Conservation (phyloP, 192 early-diverging fungal genomes). For the Coemansia sp. region DNA sequence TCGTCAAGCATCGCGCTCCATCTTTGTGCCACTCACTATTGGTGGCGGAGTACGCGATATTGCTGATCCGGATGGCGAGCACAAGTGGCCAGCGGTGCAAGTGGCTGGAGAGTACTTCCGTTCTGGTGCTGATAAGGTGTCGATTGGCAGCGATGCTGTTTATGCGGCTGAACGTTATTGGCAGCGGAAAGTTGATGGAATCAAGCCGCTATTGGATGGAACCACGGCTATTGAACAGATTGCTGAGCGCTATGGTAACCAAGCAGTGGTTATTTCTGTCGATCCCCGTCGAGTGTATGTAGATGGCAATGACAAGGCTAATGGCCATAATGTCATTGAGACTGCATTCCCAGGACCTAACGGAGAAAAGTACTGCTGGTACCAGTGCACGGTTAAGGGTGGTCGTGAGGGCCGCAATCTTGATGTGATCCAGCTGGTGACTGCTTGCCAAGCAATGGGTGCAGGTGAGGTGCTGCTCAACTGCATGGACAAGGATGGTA, state of each 20-base stretch:
- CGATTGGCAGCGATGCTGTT: constrained; percentile 99
- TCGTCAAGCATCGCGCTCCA: constrained; percentile 74
- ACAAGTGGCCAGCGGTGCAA: constrained; percentile 77
- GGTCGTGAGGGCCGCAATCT: constrained; percentile 93
- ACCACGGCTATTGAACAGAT: constrained; percentile 93
- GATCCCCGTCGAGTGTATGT: constrained; percentile 97
- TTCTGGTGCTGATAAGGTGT: constrained; percentile 98
- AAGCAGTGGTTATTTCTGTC: constrained; percentile 98
- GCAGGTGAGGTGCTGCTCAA: constrained; percentile 97
- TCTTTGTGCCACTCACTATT: constrained; percentile 99
- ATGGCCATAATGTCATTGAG: constrained; percentile 71
- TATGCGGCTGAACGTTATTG: constrained; percentile 89
- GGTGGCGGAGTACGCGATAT: constrained; percentile 97
- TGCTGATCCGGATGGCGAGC: constrained; percentile 75
- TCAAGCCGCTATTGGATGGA: constrained; percentile 55
- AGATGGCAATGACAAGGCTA: constrained; percentile 59
- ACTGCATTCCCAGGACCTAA: constrained; percentile 78
- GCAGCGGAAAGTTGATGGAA: constrained; percentile 46
- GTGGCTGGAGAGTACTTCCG: constrained; percentile 99
- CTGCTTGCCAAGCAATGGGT: constrained; percentile 83
- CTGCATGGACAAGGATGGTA: constrained; percentile 99
- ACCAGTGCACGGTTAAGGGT: constrained; percentile 98
- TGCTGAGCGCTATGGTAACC: constrained; percentile 88
- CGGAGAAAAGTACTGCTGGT: constrained; percentile 96
- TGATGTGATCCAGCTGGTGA: constrained; percentile 89